Evolutionary conservation across 768 basidiomycete species (phyloP), one percentile per base, ranked within the genome.

Genomic region (Suillus alpinus): DNA sequence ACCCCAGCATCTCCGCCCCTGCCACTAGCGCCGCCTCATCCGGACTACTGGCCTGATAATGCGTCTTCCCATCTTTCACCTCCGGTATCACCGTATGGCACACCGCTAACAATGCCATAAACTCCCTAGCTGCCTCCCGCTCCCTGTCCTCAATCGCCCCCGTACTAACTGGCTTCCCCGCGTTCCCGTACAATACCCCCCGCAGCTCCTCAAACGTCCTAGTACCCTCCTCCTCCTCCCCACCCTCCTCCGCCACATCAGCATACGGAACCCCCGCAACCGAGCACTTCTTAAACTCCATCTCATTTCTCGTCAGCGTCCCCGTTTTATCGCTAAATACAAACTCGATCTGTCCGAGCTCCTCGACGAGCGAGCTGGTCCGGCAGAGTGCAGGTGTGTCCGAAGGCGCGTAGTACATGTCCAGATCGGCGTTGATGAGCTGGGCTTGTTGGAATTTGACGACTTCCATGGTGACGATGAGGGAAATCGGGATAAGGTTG

Each of bases 11-110:
- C 69, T 98, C 95, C 0, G 97, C 97, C 6, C 97, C 97, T 0
- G 90, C 85, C 0, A 99, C 97, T 44, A 99, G 77, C 2, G 97
- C 97, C 0, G 95, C 97, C 73, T 99, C 96, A 69, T 98, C 97
- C 0, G 97, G 97, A 78, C 94, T 96, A 63, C 93, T 95, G 2
- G 97, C 97, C 73, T 99, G 97, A 69, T 89, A 99, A 10, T 88
- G 79, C 63, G 92, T 90, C 80, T 95, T 96, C n/a, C 85, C 95
- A 61, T 92, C 86, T 66, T 83, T 86, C 58, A 88, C 75, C 76
- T 98, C 97, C 2, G 97, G 97, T 68, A 98, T 98, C 66, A 99
- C 97, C 0, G 97, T 98, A 70, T 99, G 97, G 66, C 97, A 99
- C 37, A 98, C 95, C 2, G 96, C 90, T 55, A 98, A 80, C 23